Percentiles rank a stretch among this genome's conserved stretches.
phyloP scores from a whole-genome alignment of 768 basidiomycete species.

The Mycena amicta region DNA sequence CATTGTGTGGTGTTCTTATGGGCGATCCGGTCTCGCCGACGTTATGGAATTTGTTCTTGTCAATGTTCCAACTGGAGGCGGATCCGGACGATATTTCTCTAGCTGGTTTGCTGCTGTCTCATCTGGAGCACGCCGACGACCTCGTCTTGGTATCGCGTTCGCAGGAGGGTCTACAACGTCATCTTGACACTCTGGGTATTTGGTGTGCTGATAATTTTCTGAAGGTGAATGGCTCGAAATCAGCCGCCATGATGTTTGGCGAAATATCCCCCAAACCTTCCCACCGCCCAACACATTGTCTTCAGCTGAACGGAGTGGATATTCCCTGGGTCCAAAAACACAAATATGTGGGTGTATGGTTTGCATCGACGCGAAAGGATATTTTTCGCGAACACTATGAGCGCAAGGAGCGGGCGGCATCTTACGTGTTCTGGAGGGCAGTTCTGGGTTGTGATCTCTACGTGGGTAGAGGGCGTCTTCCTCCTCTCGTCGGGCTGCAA shows the following conservation, averaged over 20 bases:
- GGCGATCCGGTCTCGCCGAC: slow-evolving; percentile 31
- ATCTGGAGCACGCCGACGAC: no score
- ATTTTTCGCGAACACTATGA: slow-evolving; percentile 18
- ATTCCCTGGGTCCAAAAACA: slow-evolving; percentile 3
- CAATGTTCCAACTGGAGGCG: slow-evolving; percentile 15
- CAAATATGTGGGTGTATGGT: slow-evolving; percentile 19
- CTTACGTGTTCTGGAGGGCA: slow-evolving; percentile 10
- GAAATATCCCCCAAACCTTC: neutral
- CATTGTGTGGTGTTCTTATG: slow-evolving; percentile 27
- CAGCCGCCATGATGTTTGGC: slow-evolving; percentile 22
- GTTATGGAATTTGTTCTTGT: slow-evolving; percentile 30
- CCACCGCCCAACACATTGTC: neutral
- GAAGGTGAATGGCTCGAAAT: slow-evolving; percentile 26
- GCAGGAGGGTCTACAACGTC: slow-evolving; percentile 20
- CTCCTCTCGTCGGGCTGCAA: slow-evolving; percentile 14
- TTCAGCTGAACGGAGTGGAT: neutral
- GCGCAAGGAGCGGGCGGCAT: slow-evolving; percentile 16
- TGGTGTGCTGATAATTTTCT: slow-evolving; percentile 30
- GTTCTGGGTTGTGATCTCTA: slow-evolving; percentile 14
- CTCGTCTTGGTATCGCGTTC: slow-evolving; percentile 24
- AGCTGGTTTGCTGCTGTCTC: slow-evolving; percentile 7
- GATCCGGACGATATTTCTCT: no score
- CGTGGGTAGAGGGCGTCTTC: slow-evolving; percentile 13
- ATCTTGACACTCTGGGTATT: no score
- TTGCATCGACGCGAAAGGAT: neutral